phyloP scores from a whole-genome alignment of 2,329 filamentous ascomycete genomes.

The Pezicula neosporulosa region DNA sequence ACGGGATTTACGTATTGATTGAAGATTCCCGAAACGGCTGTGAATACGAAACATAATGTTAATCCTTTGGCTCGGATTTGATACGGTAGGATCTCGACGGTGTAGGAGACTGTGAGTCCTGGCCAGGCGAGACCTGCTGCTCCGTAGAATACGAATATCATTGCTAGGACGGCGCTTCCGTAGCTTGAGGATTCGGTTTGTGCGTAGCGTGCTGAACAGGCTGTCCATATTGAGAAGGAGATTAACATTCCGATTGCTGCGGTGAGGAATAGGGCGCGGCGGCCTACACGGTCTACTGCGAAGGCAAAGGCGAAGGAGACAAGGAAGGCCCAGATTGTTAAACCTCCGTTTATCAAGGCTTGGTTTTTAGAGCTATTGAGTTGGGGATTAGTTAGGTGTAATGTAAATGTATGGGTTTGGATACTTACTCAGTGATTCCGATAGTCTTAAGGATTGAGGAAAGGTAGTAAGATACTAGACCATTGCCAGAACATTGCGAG shows the following conservation, averaged over 20 bases:
- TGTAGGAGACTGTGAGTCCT: conserved; percentile 15
- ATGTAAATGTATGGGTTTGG: not conserved
- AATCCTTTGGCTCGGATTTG: conserved; percentile 18
- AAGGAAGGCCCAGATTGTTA: conserved; percentile 25
- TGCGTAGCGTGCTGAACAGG: conserved; percentile 12
- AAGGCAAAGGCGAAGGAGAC: conserved; percentile 23
- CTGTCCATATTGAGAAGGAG: conserved; percentile 23
- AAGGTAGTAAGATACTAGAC: conserved; percentile 62
- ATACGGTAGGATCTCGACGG: conserved; percentile 18
- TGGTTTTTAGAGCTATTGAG: conserved; percentile 9
- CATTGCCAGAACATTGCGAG: conserved; percentile 66
- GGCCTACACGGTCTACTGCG: conserved; percentile 28
- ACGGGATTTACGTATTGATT: conserved; percentile 22
- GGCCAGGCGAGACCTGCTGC: conserved; percentile 24
- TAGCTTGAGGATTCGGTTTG: conserved; percentile 12
- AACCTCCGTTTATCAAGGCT: conserved; percentile 15
- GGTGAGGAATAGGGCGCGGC: conserved; percentile 24
- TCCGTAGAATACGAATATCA: conserved; percentile 33
- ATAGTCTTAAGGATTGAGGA: conserved; percentile 15
- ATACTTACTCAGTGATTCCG: conserved; percentile 14
- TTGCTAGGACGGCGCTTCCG: conserved; percentile 28
- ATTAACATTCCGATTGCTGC: conserved; percentile 27
- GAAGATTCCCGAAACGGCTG: conserved; percentile 13
- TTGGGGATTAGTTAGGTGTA: not conserved
- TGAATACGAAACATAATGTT: conserved; percentile 17